Evolutionary conservation across 176 grass and related monocot genomes (phyloP).

Genomic region (Musa acuminata): DNA sequence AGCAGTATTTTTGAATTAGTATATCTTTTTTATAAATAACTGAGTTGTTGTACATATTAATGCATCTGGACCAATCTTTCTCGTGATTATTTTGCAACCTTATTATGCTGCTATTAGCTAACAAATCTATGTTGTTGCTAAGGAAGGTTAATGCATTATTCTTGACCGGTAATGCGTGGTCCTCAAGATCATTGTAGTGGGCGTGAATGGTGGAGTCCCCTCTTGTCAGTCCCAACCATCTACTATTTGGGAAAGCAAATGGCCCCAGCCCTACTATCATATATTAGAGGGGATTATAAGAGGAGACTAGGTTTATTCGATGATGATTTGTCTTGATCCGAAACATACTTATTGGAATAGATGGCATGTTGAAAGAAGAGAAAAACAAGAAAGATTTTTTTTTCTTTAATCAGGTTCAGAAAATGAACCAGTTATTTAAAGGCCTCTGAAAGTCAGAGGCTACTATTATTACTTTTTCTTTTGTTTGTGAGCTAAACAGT

Average conservation of each 20-base stretch:
- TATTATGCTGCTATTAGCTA: not conserved
- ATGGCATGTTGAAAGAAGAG: no score
- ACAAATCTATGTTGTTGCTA: slow-evolving; percentile 6
- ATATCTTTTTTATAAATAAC: not conserved
- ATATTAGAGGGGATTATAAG: no score
- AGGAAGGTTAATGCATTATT: not conserved
- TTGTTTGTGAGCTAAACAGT: not conserved
- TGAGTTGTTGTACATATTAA: not conserved
- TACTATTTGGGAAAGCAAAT: no score
- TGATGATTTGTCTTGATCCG: no score
- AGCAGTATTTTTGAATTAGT: slow-evolving; percentile 17
- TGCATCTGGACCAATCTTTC: slow-evolving; percentile 5
- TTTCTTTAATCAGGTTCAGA: not conserved
- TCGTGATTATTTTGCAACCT: not conserved
- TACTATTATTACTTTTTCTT: no score
- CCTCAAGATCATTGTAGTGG: no score
- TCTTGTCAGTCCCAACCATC: no score
- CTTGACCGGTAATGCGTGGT: not conserved
- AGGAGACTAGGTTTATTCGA: no score
- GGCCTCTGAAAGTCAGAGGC: not conserved
- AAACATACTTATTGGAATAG: no score
- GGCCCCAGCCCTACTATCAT: no score
- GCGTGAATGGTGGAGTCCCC: no score
- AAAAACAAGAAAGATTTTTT: no score
- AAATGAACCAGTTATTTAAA: not conserved